A percentile compares a stretch with the other conserved stretches of the same genome.
Evolutionary conservation across 208 protist genomes (phyloP).

Genomic region (Perkinsela sp.): DNA sequence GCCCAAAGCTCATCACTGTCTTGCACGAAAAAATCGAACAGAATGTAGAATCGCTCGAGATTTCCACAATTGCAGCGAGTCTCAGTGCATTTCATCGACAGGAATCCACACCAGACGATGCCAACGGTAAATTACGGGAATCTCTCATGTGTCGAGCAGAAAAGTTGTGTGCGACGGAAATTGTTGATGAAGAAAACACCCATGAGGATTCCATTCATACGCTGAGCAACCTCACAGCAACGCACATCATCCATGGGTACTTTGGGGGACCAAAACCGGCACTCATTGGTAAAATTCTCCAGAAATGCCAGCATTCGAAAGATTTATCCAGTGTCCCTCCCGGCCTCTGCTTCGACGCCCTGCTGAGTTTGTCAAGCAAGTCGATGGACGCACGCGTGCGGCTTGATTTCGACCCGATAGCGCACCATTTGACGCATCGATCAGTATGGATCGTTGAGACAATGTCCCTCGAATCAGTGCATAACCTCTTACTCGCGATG

Average conservation of each 20-base stretch:
- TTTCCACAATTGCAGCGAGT: neutral
- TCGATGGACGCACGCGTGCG: neutral
- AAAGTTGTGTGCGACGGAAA: neutral
- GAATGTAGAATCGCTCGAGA: neutral
- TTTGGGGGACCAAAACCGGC: neutral
- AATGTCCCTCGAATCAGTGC: neutral
- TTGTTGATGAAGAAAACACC: neutral
- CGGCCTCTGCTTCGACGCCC: neutral
- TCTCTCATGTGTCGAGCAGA: neutral
- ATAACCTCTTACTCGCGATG: neutral
- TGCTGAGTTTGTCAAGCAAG: neutral
- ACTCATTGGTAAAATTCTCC: neutral
- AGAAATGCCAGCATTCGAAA: neutral
- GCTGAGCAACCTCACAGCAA: neutral
- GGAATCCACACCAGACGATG: neutral
- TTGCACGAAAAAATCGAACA: neutral
- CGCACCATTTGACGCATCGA: neutral
- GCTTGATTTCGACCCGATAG: neutral
- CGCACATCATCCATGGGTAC: neutral
- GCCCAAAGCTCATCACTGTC: neutral
- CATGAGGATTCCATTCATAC: neutral
- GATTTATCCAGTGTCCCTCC: neutral
- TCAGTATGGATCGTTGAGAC: neutral
- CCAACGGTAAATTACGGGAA: neutral
- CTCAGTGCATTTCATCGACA: neutral